Base-by-base conservation (phyloP, 768 basidiomycete genomes). In the Lentinus brumalis region DNA sequence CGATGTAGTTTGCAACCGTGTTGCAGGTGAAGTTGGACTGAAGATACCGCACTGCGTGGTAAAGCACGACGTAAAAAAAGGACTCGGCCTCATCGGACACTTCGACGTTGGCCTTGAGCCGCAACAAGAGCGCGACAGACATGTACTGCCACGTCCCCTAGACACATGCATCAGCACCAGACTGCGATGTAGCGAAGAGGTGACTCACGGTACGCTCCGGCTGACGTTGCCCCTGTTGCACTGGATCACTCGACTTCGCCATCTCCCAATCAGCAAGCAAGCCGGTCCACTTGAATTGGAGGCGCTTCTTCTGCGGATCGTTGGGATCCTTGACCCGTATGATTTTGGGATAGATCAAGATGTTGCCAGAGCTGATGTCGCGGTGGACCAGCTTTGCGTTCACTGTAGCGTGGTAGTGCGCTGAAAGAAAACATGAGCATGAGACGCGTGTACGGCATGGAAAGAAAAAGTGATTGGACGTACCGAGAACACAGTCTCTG, bases 61-160 rank as follows among this genome's bases (percentile, higher is more conserved):
- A 58, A 30, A 62, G 44, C 29, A 64, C n/a, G 8, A 62, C 66
- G 44, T 63, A 51, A 14, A 63, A 39, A 30, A 66, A 63, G 5
- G 66, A 63, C 32, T 66, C 66, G 2, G 64, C 47, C n/a, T 67
- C 66, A n/a, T 67, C 66, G 5, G 54, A 40, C 4, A 57, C 51
- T 16, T 54, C 49, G 35, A 61, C 53, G 8, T 16, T 31, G 7
- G 35, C 11, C 26, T 47, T 47, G 46, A 11, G n/a, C 1, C 6
- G 46, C 10, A 1, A 11, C 10, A 47, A 21, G 26, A 47, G n/a
- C 1, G 46, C 16, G 46, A 47, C 46, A 5, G 46, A 18, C 46
- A 47, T 47, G 3, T 9, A 35, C 8, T 14, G 35, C 30, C 35
- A 35, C 35, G 35, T 35, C 11, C 35, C 35, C 35, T 35, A 11